Evolutionary conservation across 139 green algal species (phyloP), one percentile per base, ranked within the genome.

Genomic region (Astrephomene gubernaculifera): DNA sequence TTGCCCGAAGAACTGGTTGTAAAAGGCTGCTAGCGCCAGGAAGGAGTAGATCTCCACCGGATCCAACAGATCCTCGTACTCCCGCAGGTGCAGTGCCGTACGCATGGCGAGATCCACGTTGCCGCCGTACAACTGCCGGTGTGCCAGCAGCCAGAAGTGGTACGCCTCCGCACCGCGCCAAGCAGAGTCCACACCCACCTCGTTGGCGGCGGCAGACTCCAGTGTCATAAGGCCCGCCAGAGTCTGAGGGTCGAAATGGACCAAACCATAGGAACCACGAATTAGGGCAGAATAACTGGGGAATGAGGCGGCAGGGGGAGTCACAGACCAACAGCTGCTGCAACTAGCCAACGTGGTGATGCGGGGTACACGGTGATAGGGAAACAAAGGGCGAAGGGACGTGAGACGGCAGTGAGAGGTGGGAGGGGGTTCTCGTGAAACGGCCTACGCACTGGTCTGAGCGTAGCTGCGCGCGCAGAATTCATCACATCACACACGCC

Each of bases 101-200:
- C 90, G 89, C 90, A 96, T 90, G 53, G 93, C 92, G 39, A 90
- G 86, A 36, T 95, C 91, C n/a, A 91, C 89, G 71, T 92, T 76
- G 31, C 86, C 79, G 36, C 39, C 70, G 63, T 88, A 89, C 52
- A 91, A 70, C 63, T 93, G 75, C 8, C 91, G 75, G 68, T 97
- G 94, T 43, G 93, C 94, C 43, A 97, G 85, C 74, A 96, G 88
- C 93, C 93, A 97, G 69, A 97, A 96, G 89, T 98, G 95, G 85
- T 95, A 95, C 0, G 93, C 95, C 87, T 97, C 93, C n/a, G 95
- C 94, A 6, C 91, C 91, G 35, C 90, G 87, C 95, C 95, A 98
- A 1, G 92, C 90, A 35, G 68, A 90, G 68, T 94, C 91, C 21
- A 94, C 82, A 14, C 80, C 88, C 35, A 73, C 39, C 53, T 75